Evolutionary conservation across 352 stramenopile genomes (phyloP).

Genomic region (Phytopythium sindhum): DNA sequence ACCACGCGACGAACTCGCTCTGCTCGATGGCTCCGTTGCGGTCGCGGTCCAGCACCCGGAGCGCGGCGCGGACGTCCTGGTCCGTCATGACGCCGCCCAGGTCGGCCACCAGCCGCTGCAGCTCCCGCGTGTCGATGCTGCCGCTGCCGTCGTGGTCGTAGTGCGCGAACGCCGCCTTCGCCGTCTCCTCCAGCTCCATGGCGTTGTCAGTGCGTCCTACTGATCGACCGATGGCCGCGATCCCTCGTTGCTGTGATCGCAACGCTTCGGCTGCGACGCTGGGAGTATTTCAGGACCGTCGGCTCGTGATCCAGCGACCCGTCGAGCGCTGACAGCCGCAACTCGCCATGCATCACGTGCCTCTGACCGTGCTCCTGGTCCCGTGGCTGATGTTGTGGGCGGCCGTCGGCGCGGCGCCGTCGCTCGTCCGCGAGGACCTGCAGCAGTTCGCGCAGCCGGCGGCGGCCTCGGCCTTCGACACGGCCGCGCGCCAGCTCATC

Average conservation of each 20-base stretch:
- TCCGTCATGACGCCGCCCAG: constrained; percentile 54
- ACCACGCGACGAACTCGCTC: constrained; percentile 62
- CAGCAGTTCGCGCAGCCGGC: background rate
- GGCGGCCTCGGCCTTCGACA: constrained; percentile 13
- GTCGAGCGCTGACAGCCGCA: background rate
- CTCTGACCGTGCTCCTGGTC: background rate
- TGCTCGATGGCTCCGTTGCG: constrained; percentile 48
- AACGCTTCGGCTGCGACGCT: too few relatives aligned
- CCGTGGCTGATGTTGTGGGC: background rate
- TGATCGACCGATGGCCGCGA: background rate
- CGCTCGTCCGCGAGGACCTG: constrained; percentile 18
- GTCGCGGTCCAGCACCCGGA: constrained; percentile 48
- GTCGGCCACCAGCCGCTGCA: constrained; percentile 45
- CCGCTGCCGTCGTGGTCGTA: constrained; percentile 60
- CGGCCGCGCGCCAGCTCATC: constrained; percentile 27
- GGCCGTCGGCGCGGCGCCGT: background rate
- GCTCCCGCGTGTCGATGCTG: constrained; percentile 45
- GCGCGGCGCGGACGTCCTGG: constrained; percentile 30
- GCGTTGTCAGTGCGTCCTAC: background rate
- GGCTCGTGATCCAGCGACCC: too few relatives aligned
- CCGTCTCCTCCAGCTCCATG: constrained; percentile 49
- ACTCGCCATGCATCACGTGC: background rate
- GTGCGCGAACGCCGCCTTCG: constrained; percentile 48
- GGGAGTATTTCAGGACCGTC: background rate
- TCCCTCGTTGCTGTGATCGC: too few relatives aligned